Evolutionary conservation across 148 eudicot genomes (phyloP), one percentile per base, ranked within the genome.

Genomic region (Rhododendron henanense): DNA sequence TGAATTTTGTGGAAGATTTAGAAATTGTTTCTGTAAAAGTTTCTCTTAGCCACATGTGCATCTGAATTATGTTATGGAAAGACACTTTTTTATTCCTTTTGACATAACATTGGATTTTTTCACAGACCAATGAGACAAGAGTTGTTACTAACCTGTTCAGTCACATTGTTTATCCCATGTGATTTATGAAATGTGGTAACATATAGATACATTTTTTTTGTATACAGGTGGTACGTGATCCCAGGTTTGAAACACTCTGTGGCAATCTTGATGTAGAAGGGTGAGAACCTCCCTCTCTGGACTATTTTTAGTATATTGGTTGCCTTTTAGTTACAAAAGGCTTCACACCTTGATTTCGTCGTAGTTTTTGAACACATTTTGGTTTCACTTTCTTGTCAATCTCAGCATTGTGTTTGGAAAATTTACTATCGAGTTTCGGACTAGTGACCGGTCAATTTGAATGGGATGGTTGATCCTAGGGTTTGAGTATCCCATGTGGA

Each of bases 201-300:
- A n/a, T 84, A 39, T 53, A 41, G 6, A 80, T 81, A 23, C 79
- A 31, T 80, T 57, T 74, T n/a, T 81, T 19, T 6, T 41, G 45
- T 81, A 31, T 65, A 87, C 93, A 96, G 98, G 94, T 92, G 83
- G 88, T 83, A 55, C 95, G 98, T 35, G 99, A 95, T 82, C 99
- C 99, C 78, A 96, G 99, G 44, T 97, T 97, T 91, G 98, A 97
- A 88, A 86, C 98, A 79, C 92, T 95, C 80, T 93, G 95, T 87
- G 98, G 98, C 77, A 85, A 84, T 1, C 89, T 95, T 59, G 95
- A 95, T 83, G 91, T 81, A 76, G 95, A 95, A 14, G 93, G 98
- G 99, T 95, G 87, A 91, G 89, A 85, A 51, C 33, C 65, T 59
- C 9, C 21, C 71, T n/a, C 84, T 69, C 50, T 78, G 10, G 61